These are phyloP conservation scores for Ophiostoma himal-ulmi DNA, from an alignment of 2,329 filamentous ascomycete species.

Conservation along the genomic window DNA sequence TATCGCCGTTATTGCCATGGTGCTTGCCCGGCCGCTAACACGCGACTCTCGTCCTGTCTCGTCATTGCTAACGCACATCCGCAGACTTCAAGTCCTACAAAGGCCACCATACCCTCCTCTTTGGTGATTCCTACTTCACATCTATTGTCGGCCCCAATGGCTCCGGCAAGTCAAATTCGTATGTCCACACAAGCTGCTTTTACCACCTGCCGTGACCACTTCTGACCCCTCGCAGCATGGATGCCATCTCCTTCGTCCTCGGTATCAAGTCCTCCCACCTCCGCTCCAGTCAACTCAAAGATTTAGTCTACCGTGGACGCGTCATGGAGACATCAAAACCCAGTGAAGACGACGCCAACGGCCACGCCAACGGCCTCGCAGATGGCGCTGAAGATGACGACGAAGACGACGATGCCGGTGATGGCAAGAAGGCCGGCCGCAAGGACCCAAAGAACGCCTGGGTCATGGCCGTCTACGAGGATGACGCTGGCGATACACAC, in stretches of 20 bases:
- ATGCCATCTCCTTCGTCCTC: slow-evolving; percentile 97
- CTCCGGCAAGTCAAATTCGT: slow-evolving; percentile 94
- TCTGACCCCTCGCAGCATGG: slow-evolving; percentile 61
- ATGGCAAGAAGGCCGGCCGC: slow-evolving; percentile 54
- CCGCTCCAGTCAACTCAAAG: slow-evolving; percentile 85
- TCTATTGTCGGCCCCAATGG: slow-evolving; percentile 99
- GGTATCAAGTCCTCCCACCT: slow-evolving; percentile 98
- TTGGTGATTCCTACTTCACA: slow-evolving; percentile 97
- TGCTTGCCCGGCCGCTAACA: background rate
- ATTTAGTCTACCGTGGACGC: slow-evolving; percentile 91
- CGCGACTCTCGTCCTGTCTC: slow-evolving; percentile 5
- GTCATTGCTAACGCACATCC: slow-evolving; percentile 10
- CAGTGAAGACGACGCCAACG: slow-evolving; percentile 63
- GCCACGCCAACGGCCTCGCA: slow-evolving; percentile 52
- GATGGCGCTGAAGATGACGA: slow-evolving; percentile 56
- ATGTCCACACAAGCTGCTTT: slow-evolving; percentile 39
- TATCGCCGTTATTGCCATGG: background rate
- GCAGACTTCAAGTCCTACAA: slow-evolving; percentile 99
- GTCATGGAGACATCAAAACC: slow-evolving; percentile 89
- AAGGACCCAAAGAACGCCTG: slow-evolving; percentile 89
- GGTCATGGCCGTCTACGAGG: slow-evolving; percentile 99
- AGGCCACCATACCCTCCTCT: slow-evolving; percentile 86
- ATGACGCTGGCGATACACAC: slow-evolving; percentile 91
- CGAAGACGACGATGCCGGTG: slow-evolving; percentile 45
- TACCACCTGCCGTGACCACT: background rate